Base-by-base conservation (phyloP, 257 asterid species). In the Solanum bulbocastanum region DNA sequence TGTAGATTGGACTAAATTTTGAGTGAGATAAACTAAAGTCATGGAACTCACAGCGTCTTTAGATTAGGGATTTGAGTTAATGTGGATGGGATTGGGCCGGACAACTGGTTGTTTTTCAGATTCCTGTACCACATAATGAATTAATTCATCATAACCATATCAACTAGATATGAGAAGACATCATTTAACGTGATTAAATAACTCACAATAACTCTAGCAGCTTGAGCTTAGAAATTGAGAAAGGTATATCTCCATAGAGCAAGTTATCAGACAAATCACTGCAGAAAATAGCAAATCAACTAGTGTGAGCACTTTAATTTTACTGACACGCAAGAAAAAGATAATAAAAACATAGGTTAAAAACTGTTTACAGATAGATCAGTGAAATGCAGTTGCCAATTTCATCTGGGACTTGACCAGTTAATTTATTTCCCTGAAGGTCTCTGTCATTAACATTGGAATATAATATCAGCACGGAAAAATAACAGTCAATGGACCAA, bases 51-150 rank as follows among this genome's bases (percentile, higher is more conserved):
- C 99, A 97, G 93, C 58, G 98, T 94, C 92, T 95, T 97, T 56
- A 97, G 93, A 88, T 94, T 97, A 22, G 99, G 99, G 88, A 96
- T 95, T 91, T 97, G 99, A 5, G 99, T 96, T 52, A 97, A 88
- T 1, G 99, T 96, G 36, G 99, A 96, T 49, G 99, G 99, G 30
- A 97, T 94, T 25, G 99, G 99, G 86, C 99, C 99, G 7, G 94
- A 92, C 85, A 97, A 90, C 88, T 95, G 98, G 88, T 97, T 97
- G 94, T 91, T 94, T 93, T 93, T 97, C 93, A 97, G 72, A 90
- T 88, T 95, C 93, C 99, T 97, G 91, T 35, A 89, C 33, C 25
- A 27, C 0, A 35, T 35, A 62, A 62, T 62, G 3, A 3, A 18
- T 33, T 22, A 71, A 73, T 37, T 23, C 23, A 4, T 27, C 23